Conservation (phyloP, 2,329 filamentous ascomycete genomes). For the Albifimbria verrucaria region DNA sequence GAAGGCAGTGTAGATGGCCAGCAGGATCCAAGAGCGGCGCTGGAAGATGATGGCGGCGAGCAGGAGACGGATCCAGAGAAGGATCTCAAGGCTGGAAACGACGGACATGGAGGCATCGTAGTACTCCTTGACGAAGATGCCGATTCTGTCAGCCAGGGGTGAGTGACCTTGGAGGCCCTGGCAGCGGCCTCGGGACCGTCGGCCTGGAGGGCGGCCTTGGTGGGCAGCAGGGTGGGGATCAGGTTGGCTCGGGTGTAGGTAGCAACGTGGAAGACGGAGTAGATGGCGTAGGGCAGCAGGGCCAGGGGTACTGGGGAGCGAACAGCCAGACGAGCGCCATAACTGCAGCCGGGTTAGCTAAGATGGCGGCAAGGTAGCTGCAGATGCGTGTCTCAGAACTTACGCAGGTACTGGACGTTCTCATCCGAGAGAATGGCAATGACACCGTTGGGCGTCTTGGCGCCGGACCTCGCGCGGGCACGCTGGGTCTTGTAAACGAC, state of each 20-base stretch:
- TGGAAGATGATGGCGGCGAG: conserved; percentile 82
- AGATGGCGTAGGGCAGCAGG: conserved; percentile 90
- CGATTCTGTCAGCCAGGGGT: conserved; percentile 78
- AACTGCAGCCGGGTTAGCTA: conserved; percentile 43
- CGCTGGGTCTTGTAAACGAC: conserved; percentile 98
- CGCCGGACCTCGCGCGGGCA: conserved; percentile 73
- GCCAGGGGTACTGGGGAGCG: conserved; percentile 86
- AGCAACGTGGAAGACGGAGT: conserved; percentile 97
- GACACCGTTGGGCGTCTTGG: conserved; percentile 55
- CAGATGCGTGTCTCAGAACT: conserved; percentile 28
- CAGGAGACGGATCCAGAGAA: conserved; percentile 79
- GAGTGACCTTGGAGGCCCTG: conserved; percentile 41
- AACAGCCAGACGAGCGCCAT: conserved; percentile 97
- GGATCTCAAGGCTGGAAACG: conserved; percentile 83
- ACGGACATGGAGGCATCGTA: conserved; percentile 95
- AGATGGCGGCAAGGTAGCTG: neutral
- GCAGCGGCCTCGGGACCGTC: conserved; percentile 56
- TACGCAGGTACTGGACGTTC: conserved; percentile 97
- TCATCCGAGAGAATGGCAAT: conserved; percentile 76
- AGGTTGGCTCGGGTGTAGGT: conserved; percentile 94
- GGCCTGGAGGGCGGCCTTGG: conserved; percentile 49
- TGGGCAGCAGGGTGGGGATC: conserved; percentile 79
- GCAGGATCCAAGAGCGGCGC: conserved; percentile 85
- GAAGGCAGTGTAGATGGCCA: conserved; percentile 85
- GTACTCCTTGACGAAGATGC: conserved; percentile 94